phyloP scores from a whole-genome alignment of 306 rosid genomes.

The Mimosa pudica region DNA sequence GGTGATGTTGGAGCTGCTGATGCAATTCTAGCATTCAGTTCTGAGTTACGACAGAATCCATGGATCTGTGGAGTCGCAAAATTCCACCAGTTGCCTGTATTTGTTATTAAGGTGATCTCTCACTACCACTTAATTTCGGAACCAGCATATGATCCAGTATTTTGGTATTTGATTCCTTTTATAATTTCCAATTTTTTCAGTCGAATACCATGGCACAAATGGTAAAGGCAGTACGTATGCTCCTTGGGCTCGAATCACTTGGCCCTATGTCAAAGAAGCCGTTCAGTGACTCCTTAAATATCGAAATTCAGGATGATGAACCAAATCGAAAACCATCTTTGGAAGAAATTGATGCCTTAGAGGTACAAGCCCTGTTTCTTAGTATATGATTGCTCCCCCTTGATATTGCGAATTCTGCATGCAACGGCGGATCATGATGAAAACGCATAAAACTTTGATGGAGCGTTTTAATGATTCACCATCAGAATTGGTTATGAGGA shows the following conservation, averaged over 20 bases:
- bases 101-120: slow-evolving; percentile 78
- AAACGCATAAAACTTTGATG: no score
- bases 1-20: slow-evolving; percentile 86
- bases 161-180: slow-evolving; percentile 34
- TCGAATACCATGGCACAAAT: slow-evolving; percentile 95
- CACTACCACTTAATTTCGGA: slow-evolving; percentile 23
- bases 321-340: slow-evolving; percentile 59
- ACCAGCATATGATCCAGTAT: slow-evolving; percentile 20
- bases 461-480: neutral
- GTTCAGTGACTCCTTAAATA: slow-evolving; percentile 50
- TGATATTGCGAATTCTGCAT: neutral
- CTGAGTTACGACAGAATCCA: slow-evolving; percentile 78
- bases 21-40: slow-evolving; percentile 79
- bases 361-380: slow-evolving; percentile 4
- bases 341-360: slow-evolving; percentile 20
- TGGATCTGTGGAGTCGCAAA: slow-evolving; percentile 92
- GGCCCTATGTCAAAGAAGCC: slow-evolving; percentile 52
- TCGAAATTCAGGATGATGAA: slow-evolving; percentile 84
- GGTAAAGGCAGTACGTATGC: slow-evolving; percentile 94
- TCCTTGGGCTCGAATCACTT: slow-evolving; percentile 72
- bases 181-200: slow-evolving; percentile 45
- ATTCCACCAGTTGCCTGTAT: slow-evolving; percentile 86
- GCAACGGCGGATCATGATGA: neutral
- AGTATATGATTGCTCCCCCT: neutral
- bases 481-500: neutral